Percentiles rank a stretch among this genome's conserved stretches.
These are phyloP conservation scores for Magnaporthiopsis incrustans DNA, from an alignment of 2,329 filamentous ascomycete genomes.

Conservation along the genomic window DNA sequence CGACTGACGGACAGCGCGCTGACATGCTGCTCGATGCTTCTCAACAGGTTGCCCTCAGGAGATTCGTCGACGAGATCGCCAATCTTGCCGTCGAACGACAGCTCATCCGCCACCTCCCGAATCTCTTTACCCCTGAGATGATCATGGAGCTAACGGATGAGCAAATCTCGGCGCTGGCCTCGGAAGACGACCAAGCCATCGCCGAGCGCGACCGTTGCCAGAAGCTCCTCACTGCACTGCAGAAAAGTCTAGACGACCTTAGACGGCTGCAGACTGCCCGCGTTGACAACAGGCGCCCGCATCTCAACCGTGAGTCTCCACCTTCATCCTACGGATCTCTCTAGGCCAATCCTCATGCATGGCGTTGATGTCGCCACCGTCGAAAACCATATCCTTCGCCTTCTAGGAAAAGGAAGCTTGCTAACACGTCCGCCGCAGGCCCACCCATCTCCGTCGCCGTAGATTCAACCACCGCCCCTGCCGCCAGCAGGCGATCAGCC, in stretches of 20 bases:
- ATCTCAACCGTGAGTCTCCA: too few relatives aligned
- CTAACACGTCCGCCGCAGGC: too few relatives aligned
- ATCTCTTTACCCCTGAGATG: constrained; percentile 16
- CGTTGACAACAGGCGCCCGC: too few relatives aligned
- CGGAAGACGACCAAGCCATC: constrained; percentile 13
- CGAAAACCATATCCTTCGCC: too few relatives aligned
- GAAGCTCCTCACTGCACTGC: constrained; percentile 19
- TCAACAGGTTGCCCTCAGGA: constrained; percentile 19
- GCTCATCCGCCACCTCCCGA: constrained; percentile 15
- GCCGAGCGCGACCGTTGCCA: constrained; percentile 14
- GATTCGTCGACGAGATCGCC: constrained; percentile 19
- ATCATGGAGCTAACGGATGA: constrained; percentile 14
- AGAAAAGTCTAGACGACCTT: constrained; percentile 10
- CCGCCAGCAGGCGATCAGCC: too few relatives aligned
- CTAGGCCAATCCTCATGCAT: too few relatives aligned
- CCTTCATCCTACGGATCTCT: too few relatives aligned
- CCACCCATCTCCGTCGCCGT: too few relatives aligned
- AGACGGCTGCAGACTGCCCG: too few relatives aligned
- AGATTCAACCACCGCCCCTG: too few relatives aligned
- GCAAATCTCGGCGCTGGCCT: constrained; percentile 13
- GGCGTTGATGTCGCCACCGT: too few relatives aligned
- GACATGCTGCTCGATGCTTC: neutral
- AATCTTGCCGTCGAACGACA: constrained; percentile 18
- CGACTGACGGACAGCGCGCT: neutral
- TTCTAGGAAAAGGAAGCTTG: too few relatives aligned